Conservation (phyloP, 2,329 filamentous ascomycete species). For the Talaromyces sp. region DNA sequence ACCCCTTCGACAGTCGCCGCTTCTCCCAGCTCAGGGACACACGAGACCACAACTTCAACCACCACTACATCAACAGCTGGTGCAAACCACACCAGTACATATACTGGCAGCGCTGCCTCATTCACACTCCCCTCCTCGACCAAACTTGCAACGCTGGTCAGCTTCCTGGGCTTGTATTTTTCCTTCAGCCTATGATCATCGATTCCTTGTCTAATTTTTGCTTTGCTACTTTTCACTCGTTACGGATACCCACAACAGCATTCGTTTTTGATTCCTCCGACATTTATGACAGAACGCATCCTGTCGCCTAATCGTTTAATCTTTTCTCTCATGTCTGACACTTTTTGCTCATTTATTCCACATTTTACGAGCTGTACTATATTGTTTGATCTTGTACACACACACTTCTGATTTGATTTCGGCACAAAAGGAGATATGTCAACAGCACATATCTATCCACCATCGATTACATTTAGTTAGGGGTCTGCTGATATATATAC, state of each 20-base stretch:
- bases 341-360: background rate
- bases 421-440: background rate
- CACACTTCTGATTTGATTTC: background rate
- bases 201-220: background rate
- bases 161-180: slow-evolving; percentile 2
- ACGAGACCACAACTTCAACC: slow-evolving; percentile 2
- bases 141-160: background rate
- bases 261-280: slow-evolving; percentile 1
- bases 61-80: background rate
- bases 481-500: background rate
- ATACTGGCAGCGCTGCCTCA: background rate
- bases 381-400: background rate
- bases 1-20: background rate
- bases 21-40: slow-evolving; percentile 1
- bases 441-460: background rate
- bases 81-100: slow-evolving; percentile 2
- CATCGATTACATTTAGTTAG: background rate
- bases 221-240: slow-evolving; percentile 8
- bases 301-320: slow-evolving; percentile 16
- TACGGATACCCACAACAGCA: slow-evolving; percentile 17
- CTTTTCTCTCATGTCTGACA: slow-evolving; percentile 4
- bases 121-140: background rate
- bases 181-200: background rate
- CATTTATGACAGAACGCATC: slow-evolving; percentile 5
- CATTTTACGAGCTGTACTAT: slow-evolving; percentile 5